Base-by-base conservation (phyloP, 208 protist species). In the Trypanosoma theileri region DNA sequence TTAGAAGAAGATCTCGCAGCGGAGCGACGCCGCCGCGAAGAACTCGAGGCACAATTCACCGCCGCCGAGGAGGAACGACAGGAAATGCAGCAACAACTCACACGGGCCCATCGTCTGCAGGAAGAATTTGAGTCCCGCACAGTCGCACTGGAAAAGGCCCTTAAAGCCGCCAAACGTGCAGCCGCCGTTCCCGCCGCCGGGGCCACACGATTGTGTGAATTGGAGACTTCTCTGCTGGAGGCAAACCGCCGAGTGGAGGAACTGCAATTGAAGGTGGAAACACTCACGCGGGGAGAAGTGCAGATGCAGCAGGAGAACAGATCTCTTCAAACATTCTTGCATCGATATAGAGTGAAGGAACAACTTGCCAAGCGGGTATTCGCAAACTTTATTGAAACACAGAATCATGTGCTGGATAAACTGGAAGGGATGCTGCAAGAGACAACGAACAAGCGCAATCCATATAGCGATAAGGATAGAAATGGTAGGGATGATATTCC, bases 151-250 rank as follows among this genome's bases (percentile, higher is more conserved):
- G 57, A 73, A 52, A 78, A 77, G 16, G 71, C 74, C 12, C 71
- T 90, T 17, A 71, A 72, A 46, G 66, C 82, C 0, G 71, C 84
- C 17, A 82, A 84, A 59, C 72, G 73, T 11, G 84, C 87, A 0
- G 87, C 87, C 0, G 80, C 79, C 52, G 77, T 85, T 8, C 69
- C 67, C 14, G 67, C 76, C 12, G 55, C 73, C 0, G 82, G 83
- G 41, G 80, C 86, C 14, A 69, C 84, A 12, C 74, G 74, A 41
- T 16, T 88, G 13, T 81, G 78, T 44, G 80, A 86, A 21, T 75
- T 90, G 75, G 87, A 90, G 65, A 63, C 81, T 14, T 59, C 26
- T 16, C 66, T 92, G n/a, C 67, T 79, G 22, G 74, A 71, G 41
- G 70, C 79, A 0, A 71, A 79, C 50, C 31, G 63, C 17, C 79